These are phyloP conservation scores for Rubroshorea leprosula DNA, from an alignment of 345 rosid genomes.

Conservation along the genomic window DNA sequence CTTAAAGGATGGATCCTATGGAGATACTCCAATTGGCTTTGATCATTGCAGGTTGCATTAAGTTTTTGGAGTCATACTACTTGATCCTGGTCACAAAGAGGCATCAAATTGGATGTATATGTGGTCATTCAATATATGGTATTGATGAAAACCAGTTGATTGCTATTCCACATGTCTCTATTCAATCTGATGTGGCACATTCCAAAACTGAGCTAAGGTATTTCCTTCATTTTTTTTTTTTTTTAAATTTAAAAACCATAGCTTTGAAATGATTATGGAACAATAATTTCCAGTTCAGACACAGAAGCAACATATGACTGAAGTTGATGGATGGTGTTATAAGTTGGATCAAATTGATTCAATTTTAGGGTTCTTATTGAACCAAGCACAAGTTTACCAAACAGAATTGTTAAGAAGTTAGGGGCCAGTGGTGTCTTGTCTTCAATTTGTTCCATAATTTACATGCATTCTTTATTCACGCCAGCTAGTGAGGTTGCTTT, in stretches of 20 bases:
- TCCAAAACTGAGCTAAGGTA: constrained; percentile 94
- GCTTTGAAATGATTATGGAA: no score
- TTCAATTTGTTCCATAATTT: no score
- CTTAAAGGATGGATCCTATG: not conserved
- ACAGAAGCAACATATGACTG: no score
- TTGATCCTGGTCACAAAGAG: constrained; percentile 80
- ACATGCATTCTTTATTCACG: not conserved
- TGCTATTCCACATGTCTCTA: constrained; percentile 79
- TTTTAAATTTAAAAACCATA: not conserved
- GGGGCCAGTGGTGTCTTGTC: not conserved
- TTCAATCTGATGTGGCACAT: constrained; percentile 86
- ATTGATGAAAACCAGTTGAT: constrained; percentile 87
- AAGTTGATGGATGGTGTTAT: no score
- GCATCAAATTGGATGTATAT: constrained; percentile 82
- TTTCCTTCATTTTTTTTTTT: constrained; percentile 13
- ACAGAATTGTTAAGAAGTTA: not conserved
- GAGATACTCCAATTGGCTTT: not conserved
- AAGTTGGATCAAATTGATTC: no score
- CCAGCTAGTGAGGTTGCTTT: not conserved
- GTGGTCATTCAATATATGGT: constrained; percentile 88
- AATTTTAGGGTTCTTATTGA: no score
- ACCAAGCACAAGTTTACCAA: no score
- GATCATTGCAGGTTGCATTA: constrained; percentile 73
- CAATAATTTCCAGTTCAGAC: no score
- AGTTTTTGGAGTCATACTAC: constrained; percentile 92